phyloP scores from a whole-genome alignment of 495 filamentous ascomycete species.

The Terfezia claveryi region DNA sequence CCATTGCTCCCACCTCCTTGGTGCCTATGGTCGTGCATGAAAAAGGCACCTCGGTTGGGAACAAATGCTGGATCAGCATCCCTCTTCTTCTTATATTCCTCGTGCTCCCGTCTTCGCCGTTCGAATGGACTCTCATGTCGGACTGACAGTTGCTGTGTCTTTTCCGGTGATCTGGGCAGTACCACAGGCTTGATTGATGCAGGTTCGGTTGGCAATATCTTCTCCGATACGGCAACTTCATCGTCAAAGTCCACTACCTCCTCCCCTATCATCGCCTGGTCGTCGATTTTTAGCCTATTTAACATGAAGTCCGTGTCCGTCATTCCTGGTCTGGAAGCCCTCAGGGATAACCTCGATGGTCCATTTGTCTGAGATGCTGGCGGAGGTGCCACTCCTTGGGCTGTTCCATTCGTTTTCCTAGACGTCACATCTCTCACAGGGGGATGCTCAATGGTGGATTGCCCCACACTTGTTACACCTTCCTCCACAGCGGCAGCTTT shows the following conservation, averaged over 20 bases:
- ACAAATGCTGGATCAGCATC: conserved; percentile 87
- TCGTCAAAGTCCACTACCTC: conserved; percentile 48
- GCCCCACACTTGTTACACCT: background rate
- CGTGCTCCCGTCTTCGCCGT: conserved; percentile 59
- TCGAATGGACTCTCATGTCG: conserved; percentile 35
- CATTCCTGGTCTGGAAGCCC: conserved; percentile 15
- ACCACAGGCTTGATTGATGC: conserved; percentile 9
- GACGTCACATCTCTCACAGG: background rate
- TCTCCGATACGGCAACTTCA: conserved; percentile 20
- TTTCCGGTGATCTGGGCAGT: conserved; percentile 16
- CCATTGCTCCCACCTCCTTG: conserved; percentile 37
- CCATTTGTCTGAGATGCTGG: conserved; percentile 6
- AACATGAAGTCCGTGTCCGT: conserved; percentile 77
- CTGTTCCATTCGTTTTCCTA: background rate
- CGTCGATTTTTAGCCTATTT: conserved; percentile 51
- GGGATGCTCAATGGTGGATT: background rate
- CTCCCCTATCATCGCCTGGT: conserved; percentile 29
- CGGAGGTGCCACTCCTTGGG: conserved; percentile 1
- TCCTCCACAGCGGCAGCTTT: conserved; percentile 3
- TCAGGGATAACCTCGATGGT: background rate
- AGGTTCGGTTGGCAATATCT: conserved; percentile 18
- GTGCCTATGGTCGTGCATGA: conserved; percentile 84
- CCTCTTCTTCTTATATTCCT: conserved; percentile 67
- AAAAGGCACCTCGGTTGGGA: conserved; percentile 85
- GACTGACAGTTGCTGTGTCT: conserved; percentile 13